Evolutionary conservation across 495 filamentous ascomycete genomes (phyloP).

Genomic region (Penicillium daleae): DNA sequence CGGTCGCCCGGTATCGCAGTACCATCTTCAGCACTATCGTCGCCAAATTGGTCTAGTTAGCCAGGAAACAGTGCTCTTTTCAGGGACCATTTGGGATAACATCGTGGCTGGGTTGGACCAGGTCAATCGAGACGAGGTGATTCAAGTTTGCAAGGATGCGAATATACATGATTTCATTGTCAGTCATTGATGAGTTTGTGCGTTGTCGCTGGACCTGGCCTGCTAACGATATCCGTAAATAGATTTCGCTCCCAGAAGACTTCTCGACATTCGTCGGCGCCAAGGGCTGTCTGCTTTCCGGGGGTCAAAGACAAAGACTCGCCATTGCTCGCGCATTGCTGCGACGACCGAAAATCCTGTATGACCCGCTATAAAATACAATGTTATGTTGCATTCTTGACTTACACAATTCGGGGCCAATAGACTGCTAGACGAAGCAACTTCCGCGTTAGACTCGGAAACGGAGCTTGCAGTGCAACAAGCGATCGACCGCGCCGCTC

Average conservation of each 20-base stretch:
- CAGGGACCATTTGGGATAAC: slow-evolving; percentile 79
- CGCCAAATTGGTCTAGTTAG: slow-evolving; percentile 73
- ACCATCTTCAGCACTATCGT: slow-evolving; percentile 59
- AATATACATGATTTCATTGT: slow-evolving; percentile 27
- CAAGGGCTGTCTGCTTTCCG: slow-evolving; percentile 73
- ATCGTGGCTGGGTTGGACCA: slow-evolving; percentile 68
- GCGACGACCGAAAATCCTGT: slow-evolving; percentile 64
- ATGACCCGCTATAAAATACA: background rate
- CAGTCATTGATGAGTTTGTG: background rate
- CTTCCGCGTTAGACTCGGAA: slow-evolving; percentile 74
- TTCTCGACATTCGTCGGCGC: slow-evolving; percentile 66
- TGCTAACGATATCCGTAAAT: slow-evolving; percentile 34
- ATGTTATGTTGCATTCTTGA: background rate
- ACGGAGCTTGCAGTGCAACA: slow-evolving; percentile 75
- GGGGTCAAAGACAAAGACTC: slow-evolving; percentile 81
- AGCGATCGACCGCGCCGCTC: background rate
- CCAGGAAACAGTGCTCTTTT: slow-evolving; percentile 84
- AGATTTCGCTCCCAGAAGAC: slow-evolving; percentile 49
- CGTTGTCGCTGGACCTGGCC: background rate
- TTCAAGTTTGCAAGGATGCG: slow-evolving; percentile 14
- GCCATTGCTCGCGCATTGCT: slow-evolving; percentile 73
- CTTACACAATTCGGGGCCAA: background rate
- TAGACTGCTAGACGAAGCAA: slow-evolving; percentile 74
- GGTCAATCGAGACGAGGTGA: slow-evolving; percentile 65
- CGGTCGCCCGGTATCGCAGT: background rate